These are phyloP conservation scores for Chlorella sp. DNA, from an alignment of 139 green algal species.

Conservation along the genomic window DNA sequence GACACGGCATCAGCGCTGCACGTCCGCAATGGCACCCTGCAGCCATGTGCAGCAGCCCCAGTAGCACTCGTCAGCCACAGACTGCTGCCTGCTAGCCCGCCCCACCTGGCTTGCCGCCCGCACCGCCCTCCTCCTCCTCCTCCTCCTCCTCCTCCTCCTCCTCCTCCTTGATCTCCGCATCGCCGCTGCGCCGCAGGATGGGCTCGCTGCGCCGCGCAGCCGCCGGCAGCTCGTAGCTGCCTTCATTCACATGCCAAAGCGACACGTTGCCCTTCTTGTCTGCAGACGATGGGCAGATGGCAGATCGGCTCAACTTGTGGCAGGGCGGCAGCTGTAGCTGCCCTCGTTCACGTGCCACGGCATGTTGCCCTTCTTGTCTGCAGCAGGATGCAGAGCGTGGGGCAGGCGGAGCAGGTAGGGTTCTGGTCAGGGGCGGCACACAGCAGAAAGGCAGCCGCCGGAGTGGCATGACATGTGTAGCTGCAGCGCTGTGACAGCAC, in stretches of 20 bases:
- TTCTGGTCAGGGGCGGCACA: too few relatives aligned
- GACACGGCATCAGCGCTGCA: too few relatives aligned
- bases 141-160: not conserved
- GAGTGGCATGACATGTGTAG: too few relatives aligned
- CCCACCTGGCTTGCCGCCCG: not conserved
- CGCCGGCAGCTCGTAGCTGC: slow-evolving; percentile 2
- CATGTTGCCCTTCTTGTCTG: not conserved
- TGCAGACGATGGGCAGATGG: not conserved
- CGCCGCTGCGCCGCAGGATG: not conserved
- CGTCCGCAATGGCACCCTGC: too few relatives aligned
- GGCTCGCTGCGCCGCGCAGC: not conserved
- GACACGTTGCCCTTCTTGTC: slow-evolving; percentile 60
- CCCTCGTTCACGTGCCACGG: not conserved
- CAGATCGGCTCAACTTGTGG: too few relatives aligned
- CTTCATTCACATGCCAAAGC: slow-evolving; percentile 57
- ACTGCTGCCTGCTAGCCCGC: too few relatives aligned
- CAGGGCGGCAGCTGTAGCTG: too few relatives aligned
- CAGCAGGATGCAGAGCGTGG: too few relatives aligned
- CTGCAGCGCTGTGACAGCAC: too few relatives aligned
- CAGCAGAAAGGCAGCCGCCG: not conserved
- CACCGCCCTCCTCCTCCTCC: not conserved
- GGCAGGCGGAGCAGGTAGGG: too few relatives aligned
- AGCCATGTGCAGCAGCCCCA: too few relatives aligned
- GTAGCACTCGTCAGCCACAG: too few relatives aligned
- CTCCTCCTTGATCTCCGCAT: not conserved